A percentile compares a stretch with the other conserved stretches of the same genome.
These are phyloP conservation scores for Chernovozyma aurita DNA, from an alignment of 1,139 yeast species.

Conservation along the genomic window DNA sequence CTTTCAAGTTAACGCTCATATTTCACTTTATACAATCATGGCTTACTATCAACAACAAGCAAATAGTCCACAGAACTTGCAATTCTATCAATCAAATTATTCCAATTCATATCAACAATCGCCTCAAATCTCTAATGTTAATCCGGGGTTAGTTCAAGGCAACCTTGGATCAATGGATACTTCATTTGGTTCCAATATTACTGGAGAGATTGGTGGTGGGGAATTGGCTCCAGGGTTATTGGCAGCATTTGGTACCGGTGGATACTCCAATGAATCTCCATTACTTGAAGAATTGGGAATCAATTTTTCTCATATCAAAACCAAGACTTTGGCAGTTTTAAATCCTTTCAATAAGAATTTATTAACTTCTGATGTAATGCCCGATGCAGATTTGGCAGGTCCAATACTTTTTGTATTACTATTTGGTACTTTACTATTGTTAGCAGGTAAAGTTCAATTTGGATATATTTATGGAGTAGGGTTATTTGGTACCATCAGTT, in stretches of 20 bases:
- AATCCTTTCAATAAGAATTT: constrained; percentile 58
- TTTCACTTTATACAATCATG: no score
- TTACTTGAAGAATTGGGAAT: constrained; percentile 89
- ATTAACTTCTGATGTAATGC: constrained; percentile 71
- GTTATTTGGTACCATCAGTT: constrained; percentile 78
- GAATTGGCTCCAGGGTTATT: constrained; percentile 72
- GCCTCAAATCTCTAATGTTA: constrained; percentile 11
- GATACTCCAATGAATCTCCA: constrained; percentile 93
- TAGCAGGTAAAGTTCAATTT: constrained; percentile 91
- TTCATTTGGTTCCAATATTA: constrained; percentile 31
- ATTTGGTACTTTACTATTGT: constrained; percentile 78
- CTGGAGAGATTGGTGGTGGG: constrained; percentile 47
- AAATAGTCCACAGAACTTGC: constrained; percentile 37
- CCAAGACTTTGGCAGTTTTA: constrained; percentile 82
- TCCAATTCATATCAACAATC: constrained; percentile 26
- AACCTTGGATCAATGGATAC: constrained; percentile 38
- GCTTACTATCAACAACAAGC: constrained; percentile 39
- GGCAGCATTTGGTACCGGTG: constrained; percentile 91
- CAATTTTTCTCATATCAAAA: constrained; percentile 80
- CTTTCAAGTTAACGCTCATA: no score
- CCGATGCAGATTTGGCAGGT: constrained; percentile 92
- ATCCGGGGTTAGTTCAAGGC: constrained; percentile 8
- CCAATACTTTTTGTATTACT: constrained; percentile 85
- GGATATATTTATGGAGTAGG: constrained; percentile 98
- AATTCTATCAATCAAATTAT: constrained; percentile 43